phyloP scores from a whole-genome alignment of 805 yeast genomes.

The Suhomyces tanzawaensis region DNA sequence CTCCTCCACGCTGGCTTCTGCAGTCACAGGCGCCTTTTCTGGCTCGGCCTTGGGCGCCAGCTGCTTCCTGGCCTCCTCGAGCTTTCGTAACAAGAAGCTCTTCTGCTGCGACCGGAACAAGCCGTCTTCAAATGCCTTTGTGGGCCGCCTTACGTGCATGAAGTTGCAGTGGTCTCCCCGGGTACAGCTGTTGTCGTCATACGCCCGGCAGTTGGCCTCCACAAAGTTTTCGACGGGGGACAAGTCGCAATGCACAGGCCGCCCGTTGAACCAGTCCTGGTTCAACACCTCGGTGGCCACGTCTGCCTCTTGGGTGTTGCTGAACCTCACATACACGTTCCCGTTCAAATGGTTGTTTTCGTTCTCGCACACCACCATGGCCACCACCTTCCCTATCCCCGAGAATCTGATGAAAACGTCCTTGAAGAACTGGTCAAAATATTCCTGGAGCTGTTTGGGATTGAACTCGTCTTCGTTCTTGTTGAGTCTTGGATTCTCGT shows the following conservation, averaged over 20 bases:
- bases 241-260: constrained; percentile 78
- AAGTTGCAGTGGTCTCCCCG: constrained; percentile 85
- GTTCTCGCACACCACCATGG: constrained; percentile 77
- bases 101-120: constrained; percentile 42
- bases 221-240: constrained; percentile 69
- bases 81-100: constrained; percentile 16
- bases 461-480: constrained; percentile 29
- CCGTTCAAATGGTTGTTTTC: constrained; percentile 81
- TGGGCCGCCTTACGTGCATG: constrained; percentile 70
- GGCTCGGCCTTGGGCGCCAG: constrained; percentile 1
- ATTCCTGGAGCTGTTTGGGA: constrained; percentile 39
- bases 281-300: constrained; percentile 62
- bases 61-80: constrained; percentile 10
- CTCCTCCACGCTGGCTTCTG: not conserved
- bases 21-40: no score
- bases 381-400: constrained; percentile 50
- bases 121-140: constrained; percentile 37
- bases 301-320: constrained; percentile 54
- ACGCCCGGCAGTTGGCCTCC: constrained; percentile 75
- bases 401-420: constrained; percentile 69
- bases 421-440: constrained; percentile 61
- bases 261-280: constrained; percentile 74
- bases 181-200: constrained; percentile 61
- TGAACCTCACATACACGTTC: constrained; percentile 72
- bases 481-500: constrained; percentile 55